Percentiles rank a stretch among this genome's conserved stretches.
phyloP scores from a whole-genome alignment of 2,329 filamentous ascomycete genomes.

The Grosmannia clavigera region DNA sequence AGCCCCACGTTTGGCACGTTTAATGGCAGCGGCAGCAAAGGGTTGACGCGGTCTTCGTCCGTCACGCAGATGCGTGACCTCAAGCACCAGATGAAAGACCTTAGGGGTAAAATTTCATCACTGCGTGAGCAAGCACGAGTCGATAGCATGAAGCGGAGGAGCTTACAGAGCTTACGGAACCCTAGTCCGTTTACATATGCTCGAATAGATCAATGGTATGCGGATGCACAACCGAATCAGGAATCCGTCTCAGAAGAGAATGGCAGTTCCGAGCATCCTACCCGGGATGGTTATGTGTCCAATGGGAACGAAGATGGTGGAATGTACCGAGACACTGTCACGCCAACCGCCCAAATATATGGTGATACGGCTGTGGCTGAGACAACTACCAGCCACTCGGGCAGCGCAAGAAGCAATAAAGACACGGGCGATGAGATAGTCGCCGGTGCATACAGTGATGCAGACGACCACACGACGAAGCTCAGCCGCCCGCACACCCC shows the following conservation, averaged over 20 bases:
- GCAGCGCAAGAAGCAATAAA: background rate
- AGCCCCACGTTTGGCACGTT: conserved; percentile 32
- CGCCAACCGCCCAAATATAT: background rate
- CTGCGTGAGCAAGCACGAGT: conserved; percentile 67
- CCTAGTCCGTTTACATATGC: conserved; percentile 71
- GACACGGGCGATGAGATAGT: conserved; percentile 17
- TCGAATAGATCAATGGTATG: conserved; percentile 40
- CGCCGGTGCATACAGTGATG: conserved; percentile 13
- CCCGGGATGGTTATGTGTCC: conserved; percentile 18
- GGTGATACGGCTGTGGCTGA: background rate
- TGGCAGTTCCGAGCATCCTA: conserved; percentile 10
- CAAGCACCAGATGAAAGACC: conserved; percentile 72
- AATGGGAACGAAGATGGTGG: conserved; percentile 17
- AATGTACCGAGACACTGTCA: background rate
- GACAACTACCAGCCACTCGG: conserved; percentile 4
- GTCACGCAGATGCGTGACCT: conserved; percentile 61
- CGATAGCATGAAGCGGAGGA: conserved; percentile 66
- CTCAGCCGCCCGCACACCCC: conserved; percentile 5
- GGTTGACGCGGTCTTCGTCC: conserved; percentile 54
- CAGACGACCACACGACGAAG: conserved; percentile 16
- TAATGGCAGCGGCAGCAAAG: conserved; percentile 22
- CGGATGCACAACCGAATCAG: conserved; percentile 15
- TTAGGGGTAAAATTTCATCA: conserved; percentile 74
- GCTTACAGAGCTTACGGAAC: conserved; percentile 61
- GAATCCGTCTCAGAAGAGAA: conserved; percentile 1